These are phyloP conservation scores for Penicillium sp. DNA, from an alignment of 2,329 filamentous ascomycete species.

Conservation along the genomic window DNA sequence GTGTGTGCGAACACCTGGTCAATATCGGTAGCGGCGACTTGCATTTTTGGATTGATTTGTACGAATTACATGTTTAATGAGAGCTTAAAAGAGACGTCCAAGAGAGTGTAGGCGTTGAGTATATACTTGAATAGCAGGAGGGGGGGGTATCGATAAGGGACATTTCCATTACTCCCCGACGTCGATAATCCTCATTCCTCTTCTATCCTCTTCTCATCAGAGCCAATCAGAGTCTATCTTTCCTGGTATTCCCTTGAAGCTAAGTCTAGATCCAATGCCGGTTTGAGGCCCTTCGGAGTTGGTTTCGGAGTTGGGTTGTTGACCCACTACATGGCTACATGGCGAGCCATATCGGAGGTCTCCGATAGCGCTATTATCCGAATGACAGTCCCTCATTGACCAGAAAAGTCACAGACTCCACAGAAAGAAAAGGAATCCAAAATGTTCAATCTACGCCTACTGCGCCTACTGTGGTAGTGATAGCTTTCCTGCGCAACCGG, in stretches of 20 bases:
- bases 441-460: not conserved
- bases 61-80: not conserved
- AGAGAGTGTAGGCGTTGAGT: not conserved
- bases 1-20: constrained; percentile 55
- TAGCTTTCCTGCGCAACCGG: not conserved
- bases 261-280: not conserved
- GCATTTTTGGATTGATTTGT: not conserved
- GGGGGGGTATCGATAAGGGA: constrained; percentile 10
- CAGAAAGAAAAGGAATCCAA: not conserved
- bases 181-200: not conserved
- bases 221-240: not conserved
- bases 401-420: not conserved
- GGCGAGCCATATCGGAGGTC: constrained; percentile 16
- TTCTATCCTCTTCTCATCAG: not conserved
- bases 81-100: not conserved
- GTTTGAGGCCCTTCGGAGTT: not conserved
- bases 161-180: not conserved
- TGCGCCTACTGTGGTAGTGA: not conserved
- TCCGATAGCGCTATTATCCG: constrained; percentile 20
- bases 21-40: constrained; percentile 50
- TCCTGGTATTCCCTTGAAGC: not conserved
- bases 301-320: constrained; percentile 2
- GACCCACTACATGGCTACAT: constrained; percentile 15
- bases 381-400: not conserved
- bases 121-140: constrained; percentile 10